These are phyloP conservation scores for Fusarium solani-melongenae DNA, from an alignment of 2,329 filamentous ascomycete genomes.

Conservation along the genomic window DNA sequence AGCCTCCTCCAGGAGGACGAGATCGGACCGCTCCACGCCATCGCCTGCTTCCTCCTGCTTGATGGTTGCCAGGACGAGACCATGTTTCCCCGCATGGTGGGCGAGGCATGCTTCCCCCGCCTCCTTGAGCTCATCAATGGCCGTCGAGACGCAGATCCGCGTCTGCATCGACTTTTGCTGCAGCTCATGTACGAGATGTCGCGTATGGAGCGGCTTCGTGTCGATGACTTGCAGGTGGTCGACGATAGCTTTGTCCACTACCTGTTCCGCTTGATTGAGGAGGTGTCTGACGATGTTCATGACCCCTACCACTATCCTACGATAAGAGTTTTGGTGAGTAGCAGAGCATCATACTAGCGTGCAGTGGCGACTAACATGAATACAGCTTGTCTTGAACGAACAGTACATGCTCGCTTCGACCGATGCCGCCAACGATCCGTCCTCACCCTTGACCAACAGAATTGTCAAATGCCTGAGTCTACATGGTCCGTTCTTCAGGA, in stretches of 20 bases:
- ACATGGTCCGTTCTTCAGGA: conserved; percentile 84
- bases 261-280: conserved; percentile 89
- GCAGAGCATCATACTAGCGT: background rate
- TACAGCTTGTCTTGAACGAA: conserved; percentile 91
- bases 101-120: conserved; percentile 84
- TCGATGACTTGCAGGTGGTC: conserved; percentile 80
- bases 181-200: conserved; percentile 97
- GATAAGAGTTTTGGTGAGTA: conserved; percentile 86
- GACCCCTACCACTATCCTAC: conserved; percentile 97
- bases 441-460: conserved; percentile 80
- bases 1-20: conserved; percentile 93
- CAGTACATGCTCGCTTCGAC: conserved; percentile 91
- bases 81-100: conserved; percentile 88
- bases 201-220: conserved; percentile 83
- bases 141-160: conserved; percentile 72
- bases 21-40: conserved; percentile 79
- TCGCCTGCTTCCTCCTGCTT: conserved; percentile 85
- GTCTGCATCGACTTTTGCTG: conserved; percentile 82
- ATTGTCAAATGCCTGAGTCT: conserved; percentile 91
- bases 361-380: conserved; percentile 26
- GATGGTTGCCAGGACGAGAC: conserved; percentile 84
- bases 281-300: conserved; percentile 84
- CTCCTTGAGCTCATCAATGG: conserved; percentile 83
- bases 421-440: conserved; percentile 55
- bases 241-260: conserved; percentile 85